These are phyloP conservation scores for Sphaceloma murrayae DNA, from an alignment of 2,329 filamentous ascomycete genomes.

Conservation along the genomic window DNA sequence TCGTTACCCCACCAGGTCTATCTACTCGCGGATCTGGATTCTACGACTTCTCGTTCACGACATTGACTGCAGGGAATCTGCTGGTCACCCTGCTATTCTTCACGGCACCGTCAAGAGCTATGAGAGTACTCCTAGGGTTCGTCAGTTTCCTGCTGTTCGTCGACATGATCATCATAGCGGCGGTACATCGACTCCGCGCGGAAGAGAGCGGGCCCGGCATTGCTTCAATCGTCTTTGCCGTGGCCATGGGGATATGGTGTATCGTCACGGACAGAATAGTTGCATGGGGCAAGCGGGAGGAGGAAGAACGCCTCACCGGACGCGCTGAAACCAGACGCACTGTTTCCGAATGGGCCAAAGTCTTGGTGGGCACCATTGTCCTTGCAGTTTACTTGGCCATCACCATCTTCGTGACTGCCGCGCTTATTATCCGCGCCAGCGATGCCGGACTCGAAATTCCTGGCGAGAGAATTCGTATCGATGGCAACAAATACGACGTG, in stretches of 20 bases:
- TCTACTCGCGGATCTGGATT: constrained; percentile 86
- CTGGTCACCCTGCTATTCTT: constrained; percentile 79
- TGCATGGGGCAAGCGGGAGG: constrained; percentile 82
- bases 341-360: constrained; percentile 71
- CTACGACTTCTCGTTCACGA: constrained; percentile 76
- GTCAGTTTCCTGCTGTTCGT: constrained; percentile 59
- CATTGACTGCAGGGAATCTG: constrained; percentile 65
- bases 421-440: constrained; percentile 66
- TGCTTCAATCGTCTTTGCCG: constrained; percentile 71
- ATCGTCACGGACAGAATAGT: constrained; percentile 72
- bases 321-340: constrained; percentile 76
- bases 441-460: constrained; percentile 66
- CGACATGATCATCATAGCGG: constrained; percentile 68
- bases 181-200: constrained; percentile 61
- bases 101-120: constrained; percentile 66
- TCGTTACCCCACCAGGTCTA: constrained; percentile 80
- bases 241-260: constrained; percentile 69
- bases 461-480: constrained; percentile 69
- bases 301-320: constrained; percentile 86
- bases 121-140: constrained; percentile 62
- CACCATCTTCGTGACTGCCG: constrained; percentile 66
- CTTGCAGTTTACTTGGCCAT: constrained; percentile 60
- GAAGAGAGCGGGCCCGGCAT: constrained; percentile 93
- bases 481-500: constrained; percentile 73
- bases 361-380: constrained; percentile 63